A percentile compares a stretch with the other conserved stretches of the same genome.
Evolutionary conservation across 2,329 filamentous ascomycete species (phyloP).

Genomic region (Monosporascus sp.): DNA sequence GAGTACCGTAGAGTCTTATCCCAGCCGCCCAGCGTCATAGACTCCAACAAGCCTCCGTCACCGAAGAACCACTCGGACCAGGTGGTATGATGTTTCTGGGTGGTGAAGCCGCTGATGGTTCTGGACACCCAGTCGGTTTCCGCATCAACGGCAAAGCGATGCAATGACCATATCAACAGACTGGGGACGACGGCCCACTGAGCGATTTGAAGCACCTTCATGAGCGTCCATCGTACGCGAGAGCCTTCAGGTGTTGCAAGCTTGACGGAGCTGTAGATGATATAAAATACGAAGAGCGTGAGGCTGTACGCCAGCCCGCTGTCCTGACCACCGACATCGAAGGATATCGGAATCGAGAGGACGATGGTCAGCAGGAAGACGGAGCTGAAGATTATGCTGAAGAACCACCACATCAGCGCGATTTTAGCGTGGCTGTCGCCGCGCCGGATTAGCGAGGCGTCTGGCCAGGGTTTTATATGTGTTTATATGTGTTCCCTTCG

Average conservation of each 20-base stretch:
- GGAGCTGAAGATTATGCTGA: constrained; percentile 73
- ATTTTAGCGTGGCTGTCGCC: constrained; percentile 31
- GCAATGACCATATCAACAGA: constrained; percentile 90
- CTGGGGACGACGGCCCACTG: constrained; percentile 86
- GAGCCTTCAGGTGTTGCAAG: constrained; percentile 76
- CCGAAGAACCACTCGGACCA: constrained; percentile 85
- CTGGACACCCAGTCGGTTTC: constrained; percentile 78
- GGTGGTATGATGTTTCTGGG: constrained; percentile 54
- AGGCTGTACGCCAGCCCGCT: constrained; percentile 93
- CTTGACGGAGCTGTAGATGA: constrained; percentile 76
- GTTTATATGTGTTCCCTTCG: background rate
- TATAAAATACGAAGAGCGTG: constrained; percentile 83
- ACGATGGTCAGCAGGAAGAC: constrained; percentile 88
- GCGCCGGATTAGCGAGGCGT: constrained; percentile 28
- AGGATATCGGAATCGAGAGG: constrained; percentile 92
- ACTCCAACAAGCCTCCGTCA: constrained; percentile 76
- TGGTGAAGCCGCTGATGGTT: constrained; percentile 65
- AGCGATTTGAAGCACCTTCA: constrained; percentile 64
- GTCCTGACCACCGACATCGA: constrained; percentile 94
- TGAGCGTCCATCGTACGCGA: constrained; percentile 66
- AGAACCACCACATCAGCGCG: constrained; percentile 74
- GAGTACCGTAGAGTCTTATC: constrained; percentile 85
- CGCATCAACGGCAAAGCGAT: constrained; percentile 91
- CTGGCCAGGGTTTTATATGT: constrained; percentile 21
- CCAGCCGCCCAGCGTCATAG: constrained; percentile 77